Conservation (phyloP, 2,329 filamentous ascomycete genomes). For the Calonectria honghensis region DNA sequence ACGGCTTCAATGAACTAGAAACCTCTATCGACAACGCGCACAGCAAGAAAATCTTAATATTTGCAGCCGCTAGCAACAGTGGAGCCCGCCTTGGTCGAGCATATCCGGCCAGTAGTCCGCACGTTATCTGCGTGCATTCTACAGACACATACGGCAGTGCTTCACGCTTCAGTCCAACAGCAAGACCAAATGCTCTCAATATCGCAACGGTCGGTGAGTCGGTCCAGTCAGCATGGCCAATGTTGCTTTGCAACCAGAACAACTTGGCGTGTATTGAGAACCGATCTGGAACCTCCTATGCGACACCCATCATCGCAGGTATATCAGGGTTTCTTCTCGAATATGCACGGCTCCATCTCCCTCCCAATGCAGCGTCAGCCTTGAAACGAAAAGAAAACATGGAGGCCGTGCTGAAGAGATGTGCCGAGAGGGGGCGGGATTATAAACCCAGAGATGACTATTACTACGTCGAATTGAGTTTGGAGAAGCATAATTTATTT, state of each 20-base stretch:
- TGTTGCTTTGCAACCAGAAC: slow-evolving; percentile 14
- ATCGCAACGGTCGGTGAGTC: slow-evolving; percentile 34
- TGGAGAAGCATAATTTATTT: slow-evolving; percentile 34
- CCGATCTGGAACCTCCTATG: slow-evolving; percentile 35
- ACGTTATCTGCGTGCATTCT: slow-evolving; percentile 43
- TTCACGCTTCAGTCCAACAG: slow-evolving; percentile 39
- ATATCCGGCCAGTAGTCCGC: slow-evolving; percentile 33
- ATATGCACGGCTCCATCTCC: slow-evolving; percentile 33
- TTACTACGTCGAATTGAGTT: slow-evolving; percentile 33
- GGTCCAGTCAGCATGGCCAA: slow-evolving; percentile 39
- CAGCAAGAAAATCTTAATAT: not conserved
- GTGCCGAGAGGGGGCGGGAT: slow-evolving; percentile 9
- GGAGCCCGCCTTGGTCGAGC: slow-evolving; percentile 27
- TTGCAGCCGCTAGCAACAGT: slow-evolving; percentile 41
- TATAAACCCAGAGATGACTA: slow-evolving; percentile 32
- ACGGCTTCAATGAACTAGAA: slow-evolving; percentile 6
- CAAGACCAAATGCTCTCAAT: slow-evolving; percentile 25
- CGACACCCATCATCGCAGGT: slow-evolving; percentile 30
- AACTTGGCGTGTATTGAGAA: slow-evolving; percentile 3
- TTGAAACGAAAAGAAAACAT: slow-evolving; percentile 35
- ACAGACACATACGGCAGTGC: slow-evolving; percentile 32
- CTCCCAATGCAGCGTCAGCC: not conserved
- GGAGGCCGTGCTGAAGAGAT: slow-evolving; percentile 29
- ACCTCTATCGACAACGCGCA: slow-evolving; percentile 14
- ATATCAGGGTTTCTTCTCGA: slow-evolving; percentile 32